phyloP scores from a whole-genome alignment of 2,329 filamentous ascomycete genomes.

The Emmonsiellopsis sp. region DNA sequence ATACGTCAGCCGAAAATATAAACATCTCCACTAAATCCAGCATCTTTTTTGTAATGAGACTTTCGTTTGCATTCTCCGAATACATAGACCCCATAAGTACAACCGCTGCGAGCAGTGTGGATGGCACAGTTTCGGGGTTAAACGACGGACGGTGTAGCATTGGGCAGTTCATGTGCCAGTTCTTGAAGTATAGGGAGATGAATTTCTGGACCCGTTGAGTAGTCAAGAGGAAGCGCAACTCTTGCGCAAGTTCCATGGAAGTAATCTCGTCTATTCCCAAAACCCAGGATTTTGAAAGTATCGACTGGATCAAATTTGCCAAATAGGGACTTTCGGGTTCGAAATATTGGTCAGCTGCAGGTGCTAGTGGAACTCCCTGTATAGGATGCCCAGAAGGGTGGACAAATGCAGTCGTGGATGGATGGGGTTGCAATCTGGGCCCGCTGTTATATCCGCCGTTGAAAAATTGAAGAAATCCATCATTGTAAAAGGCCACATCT shows the following conservation, averaged over 20 bases:
- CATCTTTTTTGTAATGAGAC: conserved; percentile 28
- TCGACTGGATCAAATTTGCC: conserved; percentile 31
- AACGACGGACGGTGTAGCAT: conserved; percentile 37
- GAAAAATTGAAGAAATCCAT: conserved; percentile 31
- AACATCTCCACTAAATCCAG: conserved; percentile 37
- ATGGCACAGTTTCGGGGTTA: conserved; percentile 26
- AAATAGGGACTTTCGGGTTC: conserved; percentile 31
- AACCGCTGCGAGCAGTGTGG: conserved; percentile 32
- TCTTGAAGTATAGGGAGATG: conserved; percentile 34
- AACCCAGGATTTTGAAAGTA: conserved; percentile 30
- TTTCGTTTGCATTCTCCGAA: conserved; percentile 31
- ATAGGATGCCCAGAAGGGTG: conserved; percentile 11
- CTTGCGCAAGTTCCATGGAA: conserved; percentile 31
- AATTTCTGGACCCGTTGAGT: conserved; percentile 34
- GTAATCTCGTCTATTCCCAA: conserved; percentile 29
- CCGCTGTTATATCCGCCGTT: conserved; percentile 26
- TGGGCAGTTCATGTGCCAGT: conserved; percentile 37
- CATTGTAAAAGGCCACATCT: conserved; percentile 24
- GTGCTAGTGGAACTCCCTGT: conserved; percentile 14
- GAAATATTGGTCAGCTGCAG: conserved; percentile 15
- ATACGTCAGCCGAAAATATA: conserved; percentile 35
- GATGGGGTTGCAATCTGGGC: conserved; percentile 17
- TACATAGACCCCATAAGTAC: conserved; percentile 40
- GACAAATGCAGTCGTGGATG: conserved; percentile 14
- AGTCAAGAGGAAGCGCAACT: conserved; percentile 32